Evolutionary conservation across 2,329 filamentous ascomycete genomes (phyloP), one percentile per base, ranked within the genome.

Genomic region (Fusarium sp.): DNA sequence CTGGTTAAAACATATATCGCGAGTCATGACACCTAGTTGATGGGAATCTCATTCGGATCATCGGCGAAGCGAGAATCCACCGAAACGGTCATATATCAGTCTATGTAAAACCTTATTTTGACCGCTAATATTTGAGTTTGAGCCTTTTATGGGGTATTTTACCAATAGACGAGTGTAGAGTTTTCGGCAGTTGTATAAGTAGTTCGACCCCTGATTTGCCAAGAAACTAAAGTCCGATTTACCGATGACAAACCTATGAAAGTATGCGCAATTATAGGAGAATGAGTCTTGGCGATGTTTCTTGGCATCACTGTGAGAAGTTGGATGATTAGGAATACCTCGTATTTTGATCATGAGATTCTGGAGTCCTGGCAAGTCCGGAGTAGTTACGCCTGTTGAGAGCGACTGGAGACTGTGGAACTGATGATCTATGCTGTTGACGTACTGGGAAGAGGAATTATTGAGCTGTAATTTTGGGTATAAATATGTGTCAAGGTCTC

Each of bases 191-290:
- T 44, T 56, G 28, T 20, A 20, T 6, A 24, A 56, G 38, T 44
- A 54, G 22, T 26, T 33, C 22, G 8, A 56, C n/a, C 54, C 54
- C 54, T 24, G 54, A 56, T 44, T 44, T 24, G 54, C 54, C 54
- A 56, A 56, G 54, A 15, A 20, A 45, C 22, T 10, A 33, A 24
- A 8, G 9, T 5, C 17, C 22, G 54, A 24, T 24, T 45, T 56
- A 24, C 38, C 28, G 22, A 33, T 2, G 1, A 8, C 2, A 28
- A n/a, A 20, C 24, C 7, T 13, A 3, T 20, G n/a, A 28, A 26
- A 14, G 2, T n/a, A 4, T 17, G 20, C 18, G 11, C 3, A 7
- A n/a, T 10, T 28, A 22, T 28, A 39, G 20, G 14, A 5, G 10
- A 15, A 1, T 22, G 33, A 11, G 18, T 22, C 51, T 54, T 38